These are phyloP conservation scores for Stephanodiscus minutulus DNA, from an alignment of 108 stramenopile species.

Conservation along the genomic window DNA sequence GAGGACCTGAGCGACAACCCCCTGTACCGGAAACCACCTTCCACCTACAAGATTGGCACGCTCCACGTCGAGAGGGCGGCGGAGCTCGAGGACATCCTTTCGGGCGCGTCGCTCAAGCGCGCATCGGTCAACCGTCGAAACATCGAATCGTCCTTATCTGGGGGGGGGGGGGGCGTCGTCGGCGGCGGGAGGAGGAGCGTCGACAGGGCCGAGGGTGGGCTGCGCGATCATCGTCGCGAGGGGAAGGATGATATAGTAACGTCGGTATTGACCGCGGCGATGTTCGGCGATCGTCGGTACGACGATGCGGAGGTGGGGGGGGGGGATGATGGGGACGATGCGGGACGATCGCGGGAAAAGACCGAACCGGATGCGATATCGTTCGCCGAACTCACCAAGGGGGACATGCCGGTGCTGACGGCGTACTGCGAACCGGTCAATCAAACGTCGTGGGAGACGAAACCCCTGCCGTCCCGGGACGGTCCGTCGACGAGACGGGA, in stretches of 20 bases:
- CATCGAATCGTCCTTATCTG: not conserved
- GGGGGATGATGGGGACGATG: not conserved
- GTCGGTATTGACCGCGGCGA: conserved; percentile 32
- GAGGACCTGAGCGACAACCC: conserved; percentile 5
- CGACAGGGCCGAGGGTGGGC: conserved; percentile 15
- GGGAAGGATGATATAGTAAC: conserved; percentile 36
- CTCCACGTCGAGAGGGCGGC: conserved; percentile 2
- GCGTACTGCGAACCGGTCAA: conserved; percentile 51
- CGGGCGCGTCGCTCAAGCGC: conserved; percentile 23
- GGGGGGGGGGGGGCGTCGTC: too few relatives aligned
- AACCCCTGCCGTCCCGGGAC: conserved; percentile 30
- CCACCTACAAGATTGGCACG: not conserved
- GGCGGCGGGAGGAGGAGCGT: not conserved
- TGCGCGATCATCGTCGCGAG: conserved; percentile 22
- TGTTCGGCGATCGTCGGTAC: conserved; percentile 41
- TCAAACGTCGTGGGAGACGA: conserved; percentile 47
- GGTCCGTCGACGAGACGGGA: conserved; percentile 11
- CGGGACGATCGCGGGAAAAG: not conserved
- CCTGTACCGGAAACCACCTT: not conserved
- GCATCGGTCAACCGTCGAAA: not conserved
- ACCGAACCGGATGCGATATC: not conserved
- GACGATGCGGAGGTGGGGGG: conserved; percentile 9
- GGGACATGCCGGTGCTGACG: conserved; percentile 43
- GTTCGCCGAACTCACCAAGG: conserved; percentile 4
- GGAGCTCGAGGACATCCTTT: conserved; percentile 11